Conservation (phyloP, 2,329 filamentous ascomycete species). For the Fragosphaeria purpurea region DNA sequence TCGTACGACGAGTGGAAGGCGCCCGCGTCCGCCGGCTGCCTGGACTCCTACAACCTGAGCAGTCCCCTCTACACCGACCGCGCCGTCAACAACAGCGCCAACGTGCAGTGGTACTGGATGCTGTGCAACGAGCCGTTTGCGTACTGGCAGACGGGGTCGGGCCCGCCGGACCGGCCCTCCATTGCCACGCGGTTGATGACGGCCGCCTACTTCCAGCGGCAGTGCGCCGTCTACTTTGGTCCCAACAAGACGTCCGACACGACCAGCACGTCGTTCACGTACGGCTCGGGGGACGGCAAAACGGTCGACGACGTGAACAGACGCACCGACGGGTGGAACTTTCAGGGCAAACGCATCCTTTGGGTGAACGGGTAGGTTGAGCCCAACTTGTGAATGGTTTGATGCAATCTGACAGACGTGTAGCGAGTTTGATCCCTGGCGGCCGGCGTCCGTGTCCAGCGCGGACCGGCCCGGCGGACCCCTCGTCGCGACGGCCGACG, state of each 20-base stretch:
- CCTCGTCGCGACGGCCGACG: slow-evolving; percentile 31
- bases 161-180: slow-evolving; percentile 31
- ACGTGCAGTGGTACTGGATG: slow-evolving; percentile 51
- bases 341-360: slow-evolving; percentile 41
- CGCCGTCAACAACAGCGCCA: slow-evolving; percentile 31
- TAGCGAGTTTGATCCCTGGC: slow-evolving; percentile 50
- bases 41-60: slow-evolving; percentile 40
- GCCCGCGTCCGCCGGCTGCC: slow-evolving; percentile 35
- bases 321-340: slow-evolving; percentile 45
- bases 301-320: slow-evolving; percentile 40
- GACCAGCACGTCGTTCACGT: slow-evolving; percentile 20
- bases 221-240: slow-evolving; percentile 48
- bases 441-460: slow-evolving; percentile 41
- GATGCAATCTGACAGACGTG: neutral
- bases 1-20: slow-evolving; percentile 35
- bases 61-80: slow-evolving; percentile 41
- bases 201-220: slow-evolving; percentile 42
- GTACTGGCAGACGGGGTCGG: slow-evolving; percentile 45
- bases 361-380: slow-evolving; percentile 41
- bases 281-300: slow-evolving; percentile 33
- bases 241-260: slow-evolving; percentile 23
- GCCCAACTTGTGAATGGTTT: too few relatives aligned
- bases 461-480: slow-evolving; percentile 45
- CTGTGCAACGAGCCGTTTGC: slow-evolving; percentile 53
- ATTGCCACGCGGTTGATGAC: slow-evolving; percentile 42